phyloP scores from a whole-genome alignment of 805 yeast species.

The Lipomyces orientalis region DNA sequence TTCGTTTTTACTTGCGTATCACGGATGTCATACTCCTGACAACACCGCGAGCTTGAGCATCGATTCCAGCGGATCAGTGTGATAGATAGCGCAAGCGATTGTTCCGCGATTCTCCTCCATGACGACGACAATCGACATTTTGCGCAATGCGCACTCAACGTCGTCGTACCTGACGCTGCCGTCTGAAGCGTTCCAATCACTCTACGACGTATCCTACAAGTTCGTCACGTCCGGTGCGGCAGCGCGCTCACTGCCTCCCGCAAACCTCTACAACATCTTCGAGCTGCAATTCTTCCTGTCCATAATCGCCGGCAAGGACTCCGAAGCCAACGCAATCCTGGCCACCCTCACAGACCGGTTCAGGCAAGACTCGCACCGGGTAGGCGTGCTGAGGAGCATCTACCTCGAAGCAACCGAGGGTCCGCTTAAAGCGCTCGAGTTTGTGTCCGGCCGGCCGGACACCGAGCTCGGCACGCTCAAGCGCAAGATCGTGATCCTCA shows the following conservation, averaged over 20 bases:
- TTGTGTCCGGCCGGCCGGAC: conserved; percentile 46
- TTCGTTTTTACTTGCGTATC: too few species aligned
- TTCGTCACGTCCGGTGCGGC: conserved; percentile 42
- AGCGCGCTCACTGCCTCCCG: conserved; percentile 43
- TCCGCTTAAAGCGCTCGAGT: conserved; percentile 47
- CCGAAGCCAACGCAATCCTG: conserved; percentile 70
- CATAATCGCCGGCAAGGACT: conserved; percentile 65
- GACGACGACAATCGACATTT: conserved; percentile 21
- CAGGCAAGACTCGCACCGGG: conserved; percentile 60
- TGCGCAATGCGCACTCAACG: conserved; percentile 22
- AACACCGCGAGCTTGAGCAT: too few species aligned
- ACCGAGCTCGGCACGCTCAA: conserved; percentile 42
- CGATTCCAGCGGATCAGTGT: not conserved
- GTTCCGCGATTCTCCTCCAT: conserved; percentile 4
- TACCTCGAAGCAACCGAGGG: conserved; percentile 62
- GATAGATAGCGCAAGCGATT: not conserved
- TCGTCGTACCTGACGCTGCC: conserved; percentile 27
- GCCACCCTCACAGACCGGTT: conserved; percentile 72
- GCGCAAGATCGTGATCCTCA: conserved; percentile 44
- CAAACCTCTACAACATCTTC: conserved; percentile 60
- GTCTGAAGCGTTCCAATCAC: conserved; percentile 8
- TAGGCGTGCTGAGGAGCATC: conserved; percentile 60
- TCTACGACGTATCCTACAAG: conserved; percentile 19
- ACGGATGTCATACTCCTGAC: too few species aligned
- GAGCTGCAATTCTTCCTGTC: conserved; percentile 76